phyloP scores from a whole-genome alignment of 352 stramenopile species.

The Globisporangium paddicum region DNA sequence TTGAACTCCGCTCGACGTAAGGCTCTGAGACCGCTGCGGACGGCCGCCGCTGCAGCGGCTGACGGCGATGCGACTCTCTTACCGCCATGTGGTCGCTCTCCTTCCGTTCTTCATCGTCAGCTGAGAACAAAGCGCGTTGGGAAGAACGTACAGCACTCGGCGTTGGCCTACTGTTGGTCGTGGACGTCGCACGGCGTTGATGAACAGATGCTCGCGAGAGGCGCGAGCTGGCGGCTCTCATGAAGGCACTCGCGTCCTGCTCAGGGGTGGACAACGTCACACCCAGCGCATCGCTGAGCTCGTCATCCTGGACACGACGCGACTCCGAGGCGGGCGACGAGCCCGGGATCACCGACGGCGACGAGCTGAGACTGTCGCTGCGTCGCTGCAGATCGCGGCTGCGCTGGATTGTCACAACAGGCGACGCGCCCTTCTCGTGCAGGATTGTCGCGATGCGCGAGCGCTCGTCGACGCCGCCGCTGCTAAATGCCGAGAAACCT shows the following conservation, averaged over 20 bases:
- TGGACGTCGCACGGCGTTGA: not conserved
- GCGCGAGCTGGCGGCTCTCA: not conserved
- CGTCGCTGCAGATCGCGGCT: not conserved
- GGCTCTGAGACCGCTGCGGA: not conserved
- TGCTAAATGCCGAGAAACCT: slow-evolving; percentile 28
- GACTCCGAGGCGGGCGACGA: slow-evolving; percentile 4
- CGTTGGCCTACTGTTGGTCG: not conserved
- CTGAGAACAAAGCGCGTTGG: slow-evolving; percentile 8
- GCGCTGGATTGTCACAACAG: slow-evolving; percentile 11
- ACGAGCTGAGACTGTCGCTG: slow-evolving; percentile 18
- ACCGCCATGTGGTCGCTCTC: not conserved
- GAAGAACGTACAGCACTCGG: not conserved
- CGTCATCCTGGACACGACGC: slow-evolving; percentile 33
- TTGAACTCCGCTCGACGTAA: not conserved
- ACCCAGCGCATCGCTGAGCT: slow-evolving; percentile 55
- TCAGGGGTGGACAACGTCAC: slow-evolving; percentile 17
- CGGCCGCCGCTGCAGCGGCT: not conserved
- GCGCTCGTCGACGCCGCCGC: slow-evolving; percentile 3
- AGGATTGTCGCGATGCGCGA: slow-evolving; percentile 8
- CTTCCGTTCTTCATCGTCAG: slow-evolving; percentile 6
- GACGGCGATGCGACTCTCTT: not conserved
- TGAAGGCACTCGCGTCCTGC: not conserved
- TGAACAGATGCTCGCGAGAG: not conserved
- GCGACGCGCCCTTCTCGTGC: slow-evolving; percentile 3
- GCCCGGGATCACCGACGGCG: slow-evolving; percentile 17